A percentile compares a stretch with the other conserved stretches of the same genome.
Evolutionary conservation across 768 basidiomycete genomes (phyloP).

Genomic region (Boletus reticuloceps): DNA sequence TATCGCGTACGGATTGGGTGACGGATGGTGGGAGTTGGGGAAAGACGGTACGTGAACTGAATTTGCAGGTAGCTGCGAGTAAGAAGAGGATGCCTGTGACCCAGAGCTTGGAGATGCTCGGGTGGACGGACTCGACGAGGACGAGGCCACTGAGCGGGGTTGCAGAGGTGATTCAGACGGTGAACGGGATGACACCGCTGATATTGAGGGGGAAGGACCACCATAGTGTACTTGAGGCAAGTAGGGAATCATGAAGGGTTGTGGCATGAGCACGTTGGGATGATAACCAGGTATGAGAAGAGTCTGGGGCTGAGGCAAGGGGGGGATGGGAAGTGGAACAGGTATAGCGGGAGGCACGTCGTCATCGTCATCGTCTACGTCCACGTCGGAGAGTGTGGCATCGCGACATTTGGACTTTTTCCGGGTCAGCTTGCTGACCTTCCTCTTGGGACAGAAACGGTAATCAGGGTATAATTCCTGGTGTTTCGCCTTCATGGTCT

Average conservation of each 20-base stretch:
- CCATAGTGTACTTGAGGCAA: conserved; percentile 24
- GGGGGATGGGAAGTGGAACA: not conserved
- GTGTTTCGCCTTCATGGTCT: conserved; percentile 52
- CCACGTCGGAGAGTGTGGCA: conserved; percentile 10
- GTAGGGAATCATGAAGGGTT: conserved; percentile 24
- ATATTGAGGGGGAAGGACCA: conserved; percentile 54
- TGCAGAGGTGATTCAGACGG: conserved; percentile 13
- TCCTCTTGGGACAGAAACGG: conserved; percentile 55
- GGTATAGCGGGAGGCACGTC: not conserved
- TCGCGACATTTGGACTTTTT: conserved; percentile 21
- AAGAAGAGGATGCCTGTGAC: conserved; percentile 20
- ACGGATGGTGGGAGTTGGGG: conserved; percentile 11
- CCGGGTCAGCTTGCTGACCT: conserved; percentile 41
- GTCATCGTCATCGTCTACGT: not conserved
- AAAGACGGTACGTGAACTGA: not conserved
- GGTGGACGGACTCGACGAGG: conserved; percentile 14
- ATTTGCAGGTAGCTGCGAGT: conserved; percentile 8
- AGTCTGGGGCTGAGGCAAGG: not conserved
- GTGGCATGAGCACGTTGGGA: conserved; percentile 13
- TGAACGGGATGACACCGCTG: conserved; percentile 48
- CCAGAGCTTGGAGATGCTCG: conserved; percentile 7
- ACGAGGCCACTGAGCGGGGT: not conserved
- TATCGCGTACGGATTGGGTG: conserved; percentile 5
- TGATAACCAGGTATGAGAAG: not conserved
- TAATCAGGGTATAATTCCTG: conserved; percentile 52